Base-by-base conservation (phyloP, 2,329 filamentous ascomycete species). In the Fusarium sp. region DNA sequence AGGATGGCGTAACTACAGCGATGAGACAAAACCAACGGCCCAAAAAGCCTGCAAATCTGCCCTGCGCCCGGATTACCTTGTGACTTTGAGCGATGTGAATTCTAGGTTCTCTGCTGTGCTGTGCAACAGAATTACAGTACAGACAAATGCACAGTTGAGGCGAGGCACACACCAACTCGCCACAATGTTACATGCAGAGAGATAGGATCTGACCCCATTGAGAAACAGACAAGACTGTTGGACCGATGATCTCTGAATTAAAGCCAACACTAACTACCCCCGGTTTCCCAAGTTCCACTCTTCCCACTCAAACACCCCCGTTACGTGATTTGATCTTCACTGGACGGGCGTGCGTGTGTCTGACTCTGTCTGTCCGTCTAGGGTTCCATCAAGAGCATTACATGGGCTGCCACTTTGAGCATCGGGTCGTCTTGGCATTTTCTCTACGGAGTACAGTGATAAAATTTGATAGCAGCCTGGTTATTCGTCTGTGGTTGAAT, bases 311-410 rank as follows among this genome's bases (percentile, higher is more conserved):
- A 36, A 26, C 50, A 66, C 34, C 24, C 68, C 45, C 62, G 52
- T 76, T 78, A 75, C 75, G 75, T 75, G 69, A 75, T 76, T 62
- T 64, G 60, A 69, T 66, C 66, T 65, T 65, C 57, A 50, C 44
- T 39, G 54, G 54, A 51, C 64, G 72, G 64, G 66, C 72, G 64
- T 34, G 58, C 41, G 28, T 42, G 13, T 48, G 55, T 51, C 41
- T 56, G 28, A 36, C 32, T 42, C 41, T 34, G 32, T 13, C 30
- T 42, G 48, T 65, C 62, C 67, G 63, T 62, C 58, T 54, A 60
- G 69, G 68, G 68, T 73, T 65, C 42, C 64, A 76, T 75, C 51
- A 28, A 54, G 59, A 60, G 39, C 32, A 55, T 28, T 32, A 42
- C 45, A 45, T 60, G 58, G 66, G 56, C 72, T 77, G 68, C 75